These are phyloP conservation scores for Ocimum tenuiflorum DNA, from an alignment of 257 asterid species.

Conservation along the genomic window DNA sequence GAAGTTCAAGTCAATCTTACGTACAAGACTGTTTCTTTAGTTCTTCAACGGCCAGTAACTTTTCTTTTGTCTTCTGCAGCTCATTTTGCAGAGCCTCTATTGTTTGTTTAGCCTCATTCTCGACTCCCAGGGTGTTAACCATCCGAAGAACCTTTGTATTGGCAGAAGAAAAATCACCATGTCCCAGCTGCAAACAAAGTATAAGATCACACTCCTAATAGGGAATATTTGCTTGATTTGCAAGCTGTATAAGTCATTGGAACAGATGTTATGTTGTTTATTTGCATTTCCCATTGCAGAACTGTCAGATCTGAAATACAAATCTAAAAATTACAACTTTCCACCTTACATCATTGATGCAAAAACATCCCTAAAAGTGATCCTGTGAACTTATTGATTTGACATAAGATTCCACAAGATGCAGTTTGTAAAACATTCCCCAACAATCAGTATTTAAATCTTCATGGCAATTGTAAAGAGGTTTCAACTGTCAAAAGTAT, in stretches of 20 bases:
- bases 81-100: slow-evolving; percentile 93
- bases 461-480: background rate
- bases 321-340: background rate
- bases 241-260: background rate
- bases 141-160: slow-evolving; percentile 89
- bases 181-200: slow-evolving; percentile 69
- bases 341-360: background rate
- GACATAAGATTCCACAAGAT: background rate
- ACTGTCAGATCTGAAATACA: slow-evolving; percentile 2
- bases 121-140: slow-evolving; percentile 88
- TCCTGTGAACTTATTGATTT: background rate
- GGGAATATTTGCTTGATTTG: background rate
- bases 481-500: slow-evolving; percentile 2
- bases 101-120: slow-evolving; percentile 87
- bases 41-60: slow-evolving; percentile 90
- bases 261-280: background rate
- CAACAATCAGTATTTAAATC: slow-evolving; percentile 5
- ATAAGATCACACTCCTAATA: background rate
- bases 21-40: slow-evolving; percentile 81
- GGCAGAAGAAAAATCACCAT: slow-evolving; percentile 90
- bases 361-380: background rate
- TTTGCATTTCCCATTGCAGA: background rate
- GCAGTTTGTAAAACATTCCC: background rate
- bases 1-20: slow-evolving; percentile 14
- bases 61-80: slow-evolving; percentile 84